Conservation (phyloP, 129 eudicot genomes). For the Logfia minima region DNA sequence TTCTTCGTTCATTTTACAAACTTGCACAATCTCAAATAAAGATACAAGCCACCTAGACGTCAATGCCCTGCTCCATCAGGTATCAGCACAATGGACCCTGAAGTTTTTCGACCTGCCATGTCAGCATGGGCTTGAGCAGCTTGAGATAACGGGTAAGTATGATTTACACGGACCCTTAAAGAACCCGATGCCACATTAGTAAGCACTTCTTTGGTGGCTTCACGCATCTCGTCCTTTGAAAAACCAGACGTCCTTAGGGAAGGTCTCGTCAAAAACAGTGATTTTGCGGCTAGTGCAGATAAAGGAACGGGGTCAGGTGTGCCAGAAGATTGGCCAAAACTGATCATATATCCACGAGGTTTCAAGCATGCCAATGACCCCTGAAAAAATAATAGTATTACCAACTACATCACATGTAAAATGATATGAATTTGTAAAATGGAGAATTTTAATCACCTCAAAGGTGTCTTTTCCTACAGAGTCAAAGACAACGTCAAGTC, state of each 20-base stretch:
- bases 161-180: slow-evolving; percentile 63
- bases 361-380: slow-evolving; percentile 79
- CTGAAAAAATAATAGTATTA: slow-evolving; percentile 32
- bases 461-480: slow-evolving; percentile 90
- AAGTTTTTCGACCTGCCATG: slow-evolving; percentile 63
- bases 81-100: slow-evolving; percentile 73
- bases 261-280: slow-evolving; percentile 68
- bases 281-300: slow-evolving; percentile 51
- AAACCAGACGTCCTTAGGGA: slow-evolving; percentile 5
- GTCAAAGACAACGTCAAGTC: slow-evolving; percentile 86
- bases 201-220: slow-evolving; percentile 54
- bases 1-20: slow-evolving; percentile 2
- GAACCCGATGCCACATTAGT: slow-evolving; percentile 53
- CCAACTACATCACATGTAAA: background rate
- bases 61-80: slow-evolving; percentile 41
- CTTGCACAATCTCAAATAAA: background rate
- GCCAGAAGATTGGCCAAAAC: slow-evolving; percentile 74
- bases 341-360: slow-evolving; percentile 64
- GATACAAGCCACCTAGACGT: slow-evolving; percentile 19
- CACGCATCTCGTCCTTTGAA: slow-evolving; percentile 51
- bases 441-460: slow-evolving; percentile 37
- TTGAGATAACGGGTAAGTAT: slow-evolving; percentile 60
- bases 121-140: slow-evolving; percentile 67
- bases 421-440: background rate
- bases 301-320: slow-evolving; percentile 58